Evolutionary conservation across 768 basidiomycete genomes (phyloP).

Genomic region (Phylloporus arenicola): DNA sequence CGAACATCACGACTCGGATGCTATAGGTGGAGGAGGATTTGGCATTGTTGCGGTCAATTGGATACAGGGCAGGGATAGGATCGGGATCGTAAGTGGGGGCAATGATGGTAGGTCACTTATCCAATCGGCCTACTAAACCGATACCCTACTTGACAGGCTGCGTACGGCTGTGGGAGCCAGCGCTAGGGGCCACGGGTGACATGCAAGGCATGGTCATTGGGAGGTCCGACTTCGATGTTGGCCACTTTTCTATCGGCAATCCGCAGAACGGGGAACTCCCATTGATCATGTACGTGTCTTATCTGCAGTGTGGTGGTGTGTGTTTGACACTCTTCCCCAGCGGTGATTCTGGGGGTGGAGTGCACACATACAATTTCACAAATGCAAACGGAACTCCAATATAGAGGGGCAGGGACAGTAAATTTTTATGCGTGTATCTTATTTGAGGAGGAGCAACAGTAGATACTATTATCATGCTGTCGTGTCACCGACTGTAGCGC

Average conservation of each 20-base stretch:
- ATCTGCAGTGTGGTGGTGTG: neutral
- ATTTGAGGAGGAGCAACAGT: neutral
- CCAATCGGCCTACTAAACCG: neutral
- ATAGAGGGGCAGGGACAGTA: neutral
- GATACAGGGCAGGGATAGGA: conserved; percentile 39
- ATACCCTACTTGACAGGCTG: conserved; percentile 39
- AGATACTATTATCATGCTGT: neutral
- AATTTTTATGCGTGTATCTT: conserved; percentile 10
- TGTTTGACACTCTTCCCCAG: conserved; percentile 31
- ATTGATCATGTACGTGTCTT: conserved; percentile 53
- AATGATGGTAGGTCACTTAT: conserved; percentile 48
- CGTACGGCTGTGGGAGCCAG: conserved; percentile 62
- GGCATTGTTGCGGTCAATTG: conserved; percentile 52
- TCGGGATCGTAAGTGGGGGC: conserved; percentile 57
- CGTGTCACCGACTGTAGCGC: neutral
- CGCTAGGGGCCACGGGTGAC: conserved; percentile 32
- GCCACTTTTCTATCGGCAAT: conserved; percentile 56
- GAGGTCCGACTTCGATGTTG: conserved; percentile 52
- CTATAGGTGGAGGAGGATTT: conserved; percentile 30
- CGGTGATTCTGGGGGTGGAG: conserved; percentile 45
- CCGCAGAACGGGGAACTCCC: conserved; percentile 45
- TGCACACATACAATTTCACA: conserved; percentile 40
- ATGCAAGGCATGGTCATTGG: conserved; percentile 48
- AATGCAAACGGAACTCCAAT: conserved; percentile 20
- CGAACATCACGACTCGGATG: conserved; percentile 38